Percentiles rank a stretch among this genome's conserved stretches.
Conservation (phyloP, 306 rosid genomes). For the Pterocarpus santalinus region DNA sequence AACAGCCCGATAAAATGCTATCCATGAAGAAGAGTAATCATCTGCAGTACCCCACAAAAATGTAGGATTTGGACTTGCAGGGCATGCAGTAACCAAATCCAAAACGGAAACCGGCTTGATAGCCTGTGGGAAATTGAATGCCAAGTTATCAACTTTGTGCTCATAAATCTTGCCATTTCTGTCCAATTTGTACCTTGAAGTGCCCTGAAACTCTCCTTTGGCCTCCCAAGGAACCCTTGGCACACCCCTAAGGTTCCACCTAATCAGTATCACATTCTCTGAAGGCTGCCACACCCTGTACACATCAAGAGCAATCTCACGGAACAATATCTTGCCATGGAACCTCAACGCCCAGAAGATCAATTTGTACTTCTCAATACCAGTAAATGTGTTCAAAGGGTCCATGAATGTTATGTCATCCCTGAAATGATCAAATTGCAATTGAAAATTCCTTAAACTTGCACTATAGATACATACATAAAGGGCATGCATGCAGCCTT, state of each 20-base stretch:
- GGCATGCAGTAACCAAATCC: constrained; percentile 87
- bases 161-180: constrained; percentile 88
- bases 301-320: constrained; percentile 83
- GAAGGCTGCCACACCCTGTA: constrained; percentile 95
- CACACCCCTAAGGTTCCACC: constrained; percentile 91
- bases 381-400: constrained; percentile 85
- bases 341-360: constrained; percentile 96
- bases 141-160: constrained; percentile 91
- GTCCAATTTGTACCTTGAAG: constrained; percentile 85
- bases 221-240: constrained; percentile 98
- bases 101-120: constrained; percentile 80
- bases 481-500: too few species aligned
- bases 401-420: constrained; percentile 84
- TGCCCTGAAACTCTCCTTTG: constrained; percentile 93
- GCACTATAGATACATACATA: neutral
- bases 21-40: constrained; percentile 77
- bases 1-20: constrained; percentile 77
- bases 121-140: constrained; percentile 80
- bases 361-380: constrained; percentile 87
- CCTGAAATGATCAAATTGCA: constrained; percentile 64
- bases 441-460: neutral
- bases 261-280: constrained; percentile 81
- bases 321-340: constrained; percentile 83
- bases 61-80: constrained; percentile 90
- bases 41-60: constrained; percentile 77